Base-by-base conservation (phyloP, 2,329 filamentous ascomycete genomes). In the Claviceps monticola region DNA sequence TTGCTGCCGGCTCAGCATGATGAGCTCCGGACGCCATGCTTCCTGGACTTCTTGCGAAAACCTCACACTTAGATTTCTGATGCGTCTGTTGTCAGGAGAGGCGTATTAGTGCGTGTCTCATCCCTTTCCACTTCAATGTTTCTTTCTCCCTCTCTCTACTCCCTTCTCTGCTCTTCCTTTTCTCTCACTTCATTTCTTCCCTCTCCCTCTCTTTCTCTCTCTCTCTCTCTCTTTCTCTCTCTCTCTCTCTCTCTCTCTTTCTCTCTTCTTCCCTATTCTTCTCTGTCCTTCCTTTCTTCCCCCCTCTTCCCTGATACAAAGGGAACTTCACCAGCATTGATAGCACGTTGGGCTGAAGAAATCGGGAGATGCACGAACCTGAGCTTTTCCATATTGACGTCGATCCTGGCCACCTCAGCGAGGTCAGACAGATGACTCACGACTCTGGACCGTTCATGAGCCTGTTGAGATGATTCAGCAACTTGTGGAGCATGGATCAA, bases 31-130 rank as follows among this genome's bases (percentile, higher is more conserved):
- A 39, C 54, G 51, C 66, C 66, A 69, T 19, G 62, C 53, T 11
- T 61, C 59, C 54, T 64, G 58, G 14, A 68, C 64, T 23, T 67
- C 64, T 29, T 57, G 61, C 13, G 64, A 64, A 55, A 66, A 68
- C 45, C 62, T 60, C 38, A 61, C 52, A 11, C 64, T 63, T 45
- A 68, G 50, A 37, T 68, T 61, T 36, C 61, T 60, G 26, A 68
- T 68, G 54, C 66, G 62, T 11, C 66, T 68, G 48, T 42, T 45
- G 26, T n/a, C n/a, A 46, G 42, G 41, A n/a, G 9, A 50, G 11
- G 4, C 4, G 26, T 17, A 21, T 50, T 8, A 50, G 49, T 42
- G 1, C 4, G 19, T 13, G 14, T 5, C 5, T 29, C 5, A 5
- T 26, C 9, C 19, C 5, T 17, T 23, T 29, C 26, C 26, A 29